Base-by-base conservation (phyloP, 257 asterid species). In the Mitragyna speciosa region DNA sequence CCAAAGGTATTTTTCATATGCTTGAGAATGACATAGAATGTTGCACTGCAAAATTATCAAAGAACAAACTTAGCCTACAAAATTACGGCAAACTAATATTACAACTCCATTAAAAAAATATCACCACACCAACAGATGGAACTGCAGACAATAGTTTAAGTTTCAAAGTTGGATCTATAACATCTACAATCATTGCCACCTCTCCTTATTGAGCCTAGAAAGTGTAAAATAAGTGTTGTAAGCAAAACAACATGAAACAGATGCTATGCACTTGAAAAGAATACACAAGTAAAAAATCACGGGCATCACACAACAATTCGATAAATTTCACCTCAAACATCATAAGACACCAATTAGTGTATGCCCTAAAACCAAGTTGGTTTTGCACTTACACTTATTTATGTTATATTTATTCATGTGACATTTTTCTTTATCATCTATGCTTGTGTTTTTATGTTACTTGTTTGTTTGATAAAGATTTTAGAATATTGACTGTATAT, bases 121-220 rank as follows among this genome's bases (percentile, higher is more conserved):
- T 87, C 72, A 93, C 97, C 95, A 85, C 76, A 89, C 96, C 95
- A 84, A 84, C 68, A 72, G 91, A 84, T 64, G 99, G 99, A 80
- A 93, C 90, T 76, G 90, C 84, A 79, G 97, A 87, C 47, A 95
- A 84, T 79, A 95, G 77, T 81, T 90, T 90, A 72, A 95, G 80
- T 86, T 89, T 88, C 89, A 89, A 91, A 74, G 90, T 92, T 36
- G 98, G 94, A 19, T 90, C 88, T 0, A 92, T 92, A 82, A 93
- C 90, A 87, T 95, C 97, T 51, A 94, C 96, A 81, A 90, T 91
- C 90, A 93, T 77, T 22, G 97, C 84, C 78, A 92, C 82, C 86
- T 95, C 97, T 81, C 99, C 98, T 87, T 90, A 96, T 70, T 83
- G 90, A 71, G 91, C 91, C 98, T 94, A 84, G 22, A 71, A 78